Conservation (phyloP, 345 rosid genomes). For the Psidium guajava region DNA sequence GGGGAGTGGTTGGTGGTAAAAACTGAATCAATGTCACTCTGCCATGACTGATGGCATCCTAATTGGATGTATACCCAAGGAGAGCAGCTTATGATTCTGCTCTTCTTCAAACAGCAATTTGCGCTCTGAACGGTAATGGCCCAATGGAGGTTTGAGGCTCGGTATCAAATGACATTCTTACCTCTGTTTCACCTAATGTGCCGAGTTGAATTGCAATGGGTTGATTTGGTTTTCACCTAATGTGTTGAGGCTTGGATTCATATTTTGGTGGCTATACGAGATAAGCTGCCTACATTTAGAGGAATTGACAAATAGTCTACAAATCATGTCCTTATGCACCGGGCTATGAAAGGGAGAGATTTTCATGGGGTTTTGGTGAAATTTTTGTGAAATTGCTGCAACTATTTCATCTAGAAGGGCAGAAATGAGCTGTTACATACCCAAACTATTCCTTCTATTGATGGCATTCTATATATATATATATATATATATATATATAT, state of each 20-base stretch:
- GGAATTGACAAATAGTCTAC: not conserved
- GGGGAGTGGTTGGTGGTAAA: not conserved
- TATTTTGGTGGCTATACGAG: not conserved
- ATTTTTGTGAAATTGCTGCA: not conserved
- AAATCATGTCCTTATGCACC: not conserved
- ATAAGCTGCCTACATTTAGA: not conserved
- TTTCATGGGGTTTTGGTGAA: not conserved
- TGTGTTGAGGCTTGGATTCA: not conserved
- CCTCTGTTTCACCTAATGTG: not conserved
- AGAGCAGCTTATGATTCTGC: not conserved
- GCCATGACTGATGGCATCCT: not conserved
- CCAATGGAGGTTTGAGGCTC: not conserved
- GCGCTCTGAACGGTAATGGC: not conserved
- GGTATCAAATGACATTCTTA: not conserved
- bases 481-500: no score
- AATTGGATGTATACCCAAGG: not conserved
- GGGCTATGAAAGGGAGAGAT: conserved; percentile 3
- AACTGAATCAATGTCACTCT: not conserved
- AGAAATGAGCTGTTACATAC: not conserved
- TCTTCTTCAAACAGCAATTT: not conserved
- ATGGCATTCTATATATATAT: not conserved
- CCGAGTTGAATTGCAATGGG: not conserved
- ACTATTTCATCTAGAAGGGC: not conserved
- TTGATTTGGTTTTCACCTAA: not conserved
- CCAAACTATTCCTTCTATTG: not conserved